Evolutionary conservation across 1,284 basidiomycete genomes (phyloP).

Genomic region (Leccinum solheimii): DNA sequence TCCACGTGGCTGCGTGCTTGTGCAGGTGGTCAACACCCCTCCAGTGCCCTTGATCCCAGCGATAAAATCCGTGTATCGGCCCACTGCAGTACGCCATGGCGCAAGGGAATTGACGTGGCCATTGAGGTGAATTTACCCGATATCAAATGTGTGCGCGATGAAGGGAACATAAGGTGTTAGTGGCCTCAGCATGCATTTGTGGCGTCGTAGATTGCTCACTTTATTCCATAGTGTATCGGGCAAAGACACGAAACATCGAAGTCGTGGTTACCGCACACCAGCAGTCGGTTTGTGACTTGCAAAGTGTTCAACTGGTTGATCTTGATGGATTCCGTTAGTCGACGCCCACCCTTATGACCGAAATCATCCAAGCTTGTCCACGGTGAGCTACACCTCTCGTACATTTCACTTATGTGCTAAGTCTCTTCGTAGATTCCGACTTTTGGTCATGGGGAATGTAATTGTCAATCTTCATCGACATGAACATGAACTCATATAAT

Average conservation of each 20-base stretch:
- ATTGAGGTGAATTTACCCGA: slow-evolving; percentile 7
- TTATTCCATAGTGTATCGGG: slow-evolving; percentile 11
- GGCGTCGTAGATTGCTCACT: not conserved
- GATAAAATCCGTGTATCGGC: slow-evolving; percentile 3
- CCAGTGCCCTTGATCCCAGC: slow-evolving; percentile 4
- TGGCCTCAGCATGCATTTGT: not conserved
- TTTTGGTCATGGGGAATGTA: slow-evolving; percentile 22
- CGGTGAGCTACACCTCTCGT: not conserved
- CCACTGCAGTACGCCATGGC: not conserved
- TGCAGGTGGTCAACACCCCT: not conserved
- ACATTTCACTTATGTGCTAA: not conserved
- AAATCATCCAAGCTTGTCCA: slow-evolving; percentile 8
- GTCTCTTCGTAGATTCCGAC: slow-evolving; percentile 11
- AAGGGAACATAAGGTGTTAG: slow-evolving; percentile 7
- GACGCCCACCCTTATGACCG: not conserved
- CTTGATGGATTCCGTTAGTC: not conserved
- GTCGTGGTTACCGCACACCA: slow-evolving; percentile 8
- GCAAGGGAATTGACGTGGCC: not conserved
- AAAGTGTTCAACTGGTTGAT: not conserved
- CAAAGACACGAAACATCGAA: slow-evolving; percentile 13
- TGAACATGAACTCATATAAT: not conserved
- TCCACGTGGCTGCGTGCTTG: not conserved
- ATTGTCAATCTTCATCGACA: not conserved
- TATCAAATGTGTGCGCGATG: slow-evolving; percentile 9
- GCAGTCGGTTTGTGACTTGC: slow-evolving; percentile 5